Evolutionary conservation across 352 stramenopile species (phyloP), one percentile per base, ranked within the genome.

Genomic region (Lagenidium giganteum): DNA sequence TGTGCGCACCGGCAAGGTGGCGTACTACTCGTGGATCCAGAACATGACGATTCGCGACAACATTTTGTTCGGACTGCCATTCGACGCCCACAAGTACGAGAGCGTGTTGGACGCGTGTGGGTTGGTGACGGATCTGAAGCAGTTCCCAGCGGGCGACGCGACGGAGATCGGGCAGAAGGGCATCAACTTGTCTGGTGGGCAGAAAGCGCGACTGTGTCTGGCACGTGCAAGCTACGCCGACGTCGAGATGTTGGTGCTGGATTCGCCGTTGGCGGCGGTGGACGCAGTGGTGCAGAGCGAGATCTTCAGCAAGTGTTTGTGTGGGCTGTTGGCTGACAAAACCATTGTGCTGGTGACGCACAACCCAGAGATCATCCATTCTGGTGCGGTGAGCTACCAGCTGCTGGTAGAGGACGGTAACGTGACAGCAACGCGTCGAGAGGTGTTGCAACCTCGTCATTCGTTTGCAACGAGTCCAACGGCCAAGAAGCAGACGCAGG

Each of bases 91-190:
- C n/a, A 75, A 69, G 41, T 89, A 89, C 45, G 52, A 68, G 20
- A 70, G 67, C 24, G 57, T 75, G 20, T 18, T 95, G 35, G 58
- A 83, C 24, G 64, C 70, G 6, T 93, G 80, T 49, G 66, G 69
- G 5, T 31, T 96, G 42, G 62, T 32, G 11, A 42, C 67, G n/a
- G 87, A 96, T 64, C 48, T 96, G 5, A 39, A 54, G 25, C 51
- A 76, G 18, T 49, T 96, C 11, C 61, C 74, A 31, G 66, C 72
- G 25, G 83, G 85, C 13, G 95, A 99, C 55, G 22, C 61, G 47
- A 98, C 91, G 0, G 93, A 98, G 58, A 98, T 98, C 51, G 95
- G 94, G 5, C 87, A 98, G 56, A 95, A 94, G 21, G 96, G 96
- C 4, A 79, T 98, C 13, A 98, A 96, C 51, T 53, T 99, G 14